Conservation (phyloP, 2,329 filamentous ascomycete species). For the Hymenoscyphus fructigenus region DNA sequence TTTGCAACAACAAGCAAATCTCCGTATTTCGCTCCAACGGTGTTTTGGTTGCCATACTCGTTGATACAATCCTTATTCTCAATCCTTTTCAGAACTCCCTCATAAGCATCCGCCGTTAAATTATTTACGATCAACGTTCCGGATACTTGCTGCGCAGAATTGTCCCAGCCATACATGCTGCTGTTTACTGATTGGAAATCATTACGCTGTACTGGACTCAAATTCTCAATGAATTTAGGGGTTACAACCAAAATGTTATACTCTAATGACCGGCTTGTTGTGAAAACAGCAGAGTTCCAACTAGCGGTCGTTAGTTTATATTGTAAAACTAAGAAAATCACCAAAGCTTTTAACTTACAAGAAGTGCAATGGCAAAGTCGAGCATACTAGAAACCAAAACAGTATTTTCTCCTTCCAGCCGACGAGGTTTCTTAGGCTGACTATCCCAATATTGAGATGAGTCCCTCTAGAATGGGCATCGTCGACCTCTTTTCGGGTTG, state of each 20-base stretch:
- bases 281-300: constrained; percentile 28
- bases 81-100: constrained; percentile 15
- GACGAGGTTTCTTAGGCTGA: constrained; percentile 42
- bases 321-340: not conserved
- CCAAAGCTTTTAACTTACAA: not conserved
- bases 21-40: constrained; percentile 13
- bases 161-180: too few relatives aligned
- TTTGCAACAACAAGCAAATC: constrained; percentile 27
- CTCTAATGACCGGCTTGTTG: constrained; percentile 14
- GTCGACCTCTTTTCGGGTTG: constrained; percentile 50
- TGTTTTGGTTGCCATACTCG: constrained; percentile 19
- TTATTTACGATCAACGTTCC: not conserved
- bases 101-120: not conserved
- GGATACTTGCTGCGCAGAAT: too few relatives aligned
- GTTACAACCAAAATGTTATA: not conserved
- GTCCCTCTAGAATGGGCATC: constrained; percentile 42
- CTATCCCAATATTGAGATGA: constrained; percentile 47
- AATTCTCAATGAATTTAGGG: not conserved
- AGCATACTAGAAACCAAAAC: constrained; percentile 19
- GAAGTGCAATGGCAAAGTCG: constrained; percentile 23
- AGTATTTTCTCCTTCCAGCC: constrained; percentile 22
- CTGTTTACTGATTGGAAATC: too few relatives aligned
- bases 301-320: constrained; percentile 9
- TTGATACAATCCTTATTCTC: constrained; percentile 24
- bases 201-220: not conserved